Conservation (phyloP, 495 filamentous ascomycete species). For the Podospora australis region DNA sequence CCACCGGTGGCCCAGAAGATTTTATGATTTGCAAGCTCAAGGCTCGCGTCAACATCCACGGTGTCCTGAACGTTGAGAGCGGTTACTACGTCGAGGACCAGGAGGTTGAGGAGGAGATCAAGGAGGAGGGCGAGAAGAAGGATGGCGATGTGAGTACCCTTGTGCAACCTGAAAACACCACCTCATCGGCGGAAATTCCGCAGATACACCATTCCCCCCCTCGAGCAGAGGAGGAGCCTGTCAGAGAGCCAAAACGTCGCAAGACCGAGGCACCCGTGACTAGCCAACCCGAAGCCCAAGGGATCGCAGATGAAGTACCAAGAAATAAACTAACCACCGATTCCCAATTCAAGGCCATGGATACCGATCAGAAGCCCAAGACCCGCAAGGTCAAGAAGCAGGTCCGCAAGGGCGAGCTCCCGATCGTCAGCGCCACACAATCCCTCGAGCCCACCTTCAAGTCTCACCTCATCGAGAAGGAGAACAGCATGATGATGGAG, state of each 20-base stretch:
- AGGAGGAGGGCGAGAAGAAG: constrained; percentile 61
- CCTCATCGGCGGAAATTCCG: constrained; percentile 2
- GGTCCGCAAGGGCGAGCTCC: constrained; percentile 93
- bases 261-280: constrained; percentile 17
- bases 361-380: constrained; percentile 83
- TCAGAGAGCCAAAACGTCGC: constrained; percentile 23
- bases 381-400: constrained; percentile 99
- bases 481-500: constrained; percentile 89
- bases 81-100: constrained; percentile 98
- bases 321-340: constrained; percentile 16
- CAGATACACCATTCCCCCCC: neutral
- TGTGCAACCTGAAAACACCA: constrained; percentile 2
- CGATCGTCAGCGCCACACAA: constrained; percentile 74
- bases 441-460: constrained; percentile 65
- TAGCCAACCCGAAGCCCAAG: constrained; percentile 8
- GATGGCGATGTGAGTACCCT: constrained; percentile 63
- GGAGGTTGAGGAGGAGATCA: constrained; percentile 91
- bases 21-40: constrained; percentile 99
- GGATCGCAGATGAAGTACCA: neutral
- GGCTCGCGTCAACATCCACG: constrained; percentile 93
- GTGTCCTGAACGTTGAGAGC: constrained; percentile 91
- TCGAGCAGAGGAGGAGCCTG: constrained; percentile 5
- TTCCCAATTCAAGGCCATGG: constrained; percentile 67
- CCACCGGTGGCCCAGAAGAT: constrained; percentile 71
- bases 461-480: constrained; percentile 64